Evolutionary conservation across 1,284 basidiomycete genomes (phyloP), one percentile per base, ranked within the genome.

Genomic region (Pholiota adiposa): DNA sequence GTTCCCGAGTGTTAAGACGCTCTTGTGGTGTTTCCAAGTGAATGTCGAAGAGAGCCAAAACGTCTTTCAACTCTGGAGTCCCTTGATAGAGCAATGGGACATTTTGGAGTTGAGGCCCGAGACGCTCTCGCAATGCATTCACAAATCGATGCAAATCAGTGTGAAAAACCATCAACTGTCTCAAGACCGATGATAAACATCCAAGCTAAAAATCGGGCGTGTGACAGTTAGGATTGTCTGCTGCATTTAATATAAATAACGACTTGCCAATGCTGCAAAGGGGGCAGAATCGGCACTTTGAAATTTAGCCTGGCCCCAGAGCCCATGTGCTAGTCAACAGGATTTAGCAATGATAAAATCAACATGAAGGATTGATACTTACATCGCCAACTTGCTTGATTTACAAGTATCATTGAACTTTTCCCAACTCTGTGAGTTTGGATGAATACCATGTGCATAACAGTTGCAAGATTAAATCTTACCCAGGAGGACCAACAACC

Each of bases 281-380:
- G 88, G 88, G 2, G 86, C 85, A 2, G 85, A 82, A 61, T 87
- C 83, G 4, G 79, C 77, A 52, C 76, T 81, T 63, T 88, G 83
- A 62, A 90, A 90, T 70, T 88, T 89, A 3, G 88, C 87, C 63
- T 89, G 86, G 16, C 87, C 88, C 86, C 87, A 90, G 12, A 89
- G 77, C 2, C 88, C 88, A 63, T 89, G 86, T 16, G 85, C 87
- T 88, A 57, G 40, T 51, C 19, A 52, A 58, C 56, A 18, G 63
- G 51, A 40, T 51, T 25, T 54, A n/a, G 25, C 46, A 14, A 19
- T 21, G 18, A 18, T 31, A 16, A 49, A 7, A 44, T 38, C 4
- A 58, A 56, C n/a, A 55, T 58, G 40, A 25, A 44, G 7, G 14
- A 34, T n/a, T 21, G 36, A 41, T 12, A 69, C 81, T 66, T 67